Conservation (phyloP, 805 yeast species). For the Suhomyces sp. region DNA sequence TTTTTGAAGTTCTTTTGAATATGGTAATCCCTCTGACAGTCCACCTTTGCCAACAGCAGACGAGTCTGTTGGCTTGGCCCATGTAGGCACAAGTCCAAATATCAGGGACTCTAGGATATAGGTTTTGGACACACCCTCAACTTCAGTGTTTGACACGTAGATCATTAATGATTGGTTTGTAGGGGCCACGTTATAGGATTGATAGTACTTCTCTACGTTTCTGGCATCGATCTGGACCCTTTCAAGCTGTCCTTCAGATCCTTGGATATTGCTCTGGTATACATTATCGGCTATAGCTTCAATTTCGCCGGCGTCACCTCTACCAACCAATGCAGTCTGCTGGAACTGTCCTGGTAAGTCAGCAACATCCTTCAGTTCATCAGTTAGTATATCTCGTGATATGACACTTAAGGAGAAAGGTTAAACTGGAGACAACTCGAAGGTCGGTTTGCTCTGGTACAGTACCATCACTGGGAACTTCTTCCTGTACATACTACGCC, state of each 20-base stretch:
- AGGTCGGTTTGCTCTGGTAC: no score
- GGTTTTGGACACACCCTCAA: conserved; percentile 6
- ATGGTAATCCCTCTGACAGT: conserved; percentile 17
- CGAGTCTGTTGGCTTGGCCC: conserved; percentile 51
- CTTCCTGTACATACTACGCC: conserved; percentile 35
- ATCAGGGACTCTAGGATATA: conserved; percentile 54
- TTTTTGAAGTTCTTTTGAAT: conserved; percentile 32
- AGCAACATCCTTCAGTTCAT: conserved; percentile 20
- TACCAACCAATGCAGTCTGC: conserved; percentile 16
- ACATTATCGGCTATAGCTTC: conserved; percentile 2
- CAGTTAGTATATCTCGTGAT: no score
- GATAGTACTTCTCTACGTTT: conserved; percentile 16
- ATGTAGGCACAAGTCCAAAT: conserved; percentile 78
- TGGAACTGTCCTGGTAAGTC: conserved; percentile 31
- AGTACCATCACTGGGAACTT: not conserved
- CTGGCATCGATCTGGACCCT: conserved; percentile 5
- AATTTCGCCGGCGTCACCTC: conserved; percentile 2
- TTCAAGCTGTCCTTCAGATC: conserved; percentile 7
- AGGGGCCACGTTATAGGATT: conserved; percentile 63
- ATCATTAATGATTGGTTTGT: conserved; percentile 49
- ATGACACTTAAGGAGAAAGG: no score
- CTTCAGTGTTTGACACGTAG: conserved; percentile 15
- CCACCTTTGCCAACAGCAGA: conserved; percentile 21
- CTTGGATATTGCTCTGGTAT: conserved; percentile 7
- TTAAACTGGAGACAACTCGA: no score